Percentiles rank a stretch among this genome's conserved stretches.
Conservation (phyloP, 768 basidiomycete genomes). For the Hortiboletus flavorubellus region DNA sequence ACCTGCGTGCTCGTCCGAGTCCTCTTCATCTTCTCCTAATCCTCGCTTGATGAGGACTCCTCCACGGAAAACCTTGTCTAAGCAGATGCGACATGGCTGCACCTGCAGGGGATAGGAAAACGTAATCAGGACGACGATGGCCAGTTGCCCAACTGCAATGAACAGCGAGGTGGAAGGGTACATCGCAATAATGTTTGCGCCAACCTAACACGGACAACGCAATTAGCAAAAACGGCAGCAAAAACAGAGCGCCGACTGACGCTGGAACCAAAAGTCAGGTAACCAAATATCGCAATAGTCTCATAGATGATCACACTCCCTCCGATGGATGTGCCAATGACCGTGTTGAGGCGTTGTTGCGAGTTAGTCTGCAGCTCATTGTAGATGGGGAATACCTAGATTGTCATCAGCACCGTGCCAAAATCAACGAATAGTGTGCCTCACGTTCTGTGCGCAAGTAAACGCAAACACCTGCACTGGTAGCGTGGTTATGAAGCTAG, state of each 20-base stretch:
- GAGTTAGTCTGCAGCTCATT: constrained; percentile 85
- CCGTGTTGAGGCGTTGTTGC: constrained; percentile 80
- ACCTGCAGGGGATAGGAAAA: constrained; percentile 96
- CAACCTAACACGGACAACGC: constrained; percentile 49
- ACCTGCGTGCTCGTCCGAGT: constrained; percentile 52
- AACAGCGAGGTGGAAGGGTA: constrained; percentile 88
- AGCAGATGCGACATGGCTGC: constrained; percentile 86
- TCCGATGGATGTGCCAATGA: constrained; percentile 86
- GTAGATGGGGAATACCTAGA: constrained; percentile 87
- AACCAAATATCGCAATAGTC: constrained; percentile 83
- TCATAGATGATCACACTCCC: constrained; percentile 82
- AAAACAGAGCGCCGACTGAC: constrained; percentile 36
- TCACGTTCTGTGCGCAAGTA: constrained; percentile 90
- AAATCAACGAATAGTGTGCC: constrained; percentile 21
- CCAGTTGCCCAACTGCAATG: constrained; percentile 89
- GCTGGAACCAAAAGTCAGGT: constrained; percentile 89
- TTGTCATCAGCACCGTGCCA: constrained; percentile 1
- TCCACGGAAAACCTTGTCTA: constrained; percentile 82
- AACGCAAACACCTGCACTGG: constrained; percentile 93
- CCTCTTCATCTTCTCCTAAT: constrained; percentile 46
- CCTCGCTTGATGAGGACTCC: constrained; percentile 35
- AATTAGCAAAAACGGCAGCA: constrained; percentile 1
- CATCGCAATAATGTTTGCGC: constrained; percentile 93
- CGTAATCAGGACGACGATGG: constrained; percentile 85
- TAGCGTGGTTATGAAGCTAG: constrained; percentile 78